These are phyloP conservation scores for Phytophthora crassamura DNA, from an alignment of 352 stramenopile species.

Conservation along the genomic window DNA sequence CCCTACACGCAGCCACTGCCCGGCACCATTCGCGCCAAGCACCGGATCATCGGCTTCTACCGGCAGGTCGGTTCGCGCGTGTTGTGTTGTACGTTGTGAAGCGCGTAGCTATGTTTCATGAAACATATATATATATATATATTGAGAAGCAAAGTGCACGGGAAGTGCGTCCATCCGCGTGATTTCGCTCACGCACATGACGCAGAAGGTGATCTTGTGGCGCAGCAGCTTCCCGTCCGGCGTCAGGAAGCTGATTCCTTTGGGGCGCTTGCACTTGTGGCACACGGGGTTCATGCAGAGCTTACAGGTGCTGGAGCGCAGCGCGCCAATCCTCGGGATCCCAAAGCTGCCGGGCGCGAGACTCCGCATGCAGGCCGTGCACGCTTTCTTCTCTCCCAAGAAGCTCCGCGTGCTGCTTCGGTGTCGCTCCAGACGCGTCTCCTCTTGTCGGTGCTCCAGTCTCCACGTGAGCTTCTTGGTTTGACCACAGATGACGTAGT, in stretches of 20 bases:
- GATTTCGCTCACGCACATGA: slow-evolving; percentile 43
- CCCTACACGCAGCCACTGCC: slow-evolving; percentile 28
- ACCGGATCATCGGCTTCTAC: slow-evolving; percentile 55
- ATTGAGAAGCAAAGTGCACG: too few relatives aligned
- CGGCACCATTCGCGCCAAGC: slow-evolving; percentile 43
- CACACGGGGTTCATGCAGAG: slow-evolving; percentile 39
- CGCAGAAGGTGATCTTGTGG: slow-evolving; percentile 42
- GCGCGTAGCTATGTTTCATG: slow-evolving; percentile 10
- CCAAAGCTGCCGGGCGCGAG: too few relatives aligned
- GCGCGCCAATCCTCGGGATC: too few relatives aligned
- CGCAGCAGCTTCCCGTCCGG: slow-evolving; percentile 33
- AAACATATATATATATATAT: too few relatives aligned
- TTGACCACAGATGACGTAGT: slow-evolving; percentile 52
- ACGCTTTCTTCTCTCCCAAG: too few relatives aligned
- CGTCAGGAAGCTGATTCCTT: slow-evolving; percentile 39
- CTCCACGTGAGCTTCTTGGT: slow-evolving; percentile 65
- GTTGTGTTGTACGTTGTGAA: slow-evolving; percentile 33
- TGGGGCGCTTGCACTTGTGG: slow-evolving; percentile 30
- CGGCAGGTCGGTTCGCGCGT: too few relatives aligned
- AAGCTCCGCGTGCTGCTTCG: too few relatives aligned
- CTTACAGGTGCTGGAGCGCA: slow-evolving; percentile 32
- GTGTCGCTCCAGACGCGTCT: too few relatives aligned
- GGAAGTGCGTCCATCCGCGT: too few relatives aligned
- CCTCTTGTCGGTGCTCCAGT: slow-evolving; percentile 23
- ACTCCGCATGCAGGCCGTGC: too few relatives aligned